phyloP scores from a whole-genome alignment of 2,329 filamentous ascomycete genomes.

The Aspergillus ustus region DNA sequence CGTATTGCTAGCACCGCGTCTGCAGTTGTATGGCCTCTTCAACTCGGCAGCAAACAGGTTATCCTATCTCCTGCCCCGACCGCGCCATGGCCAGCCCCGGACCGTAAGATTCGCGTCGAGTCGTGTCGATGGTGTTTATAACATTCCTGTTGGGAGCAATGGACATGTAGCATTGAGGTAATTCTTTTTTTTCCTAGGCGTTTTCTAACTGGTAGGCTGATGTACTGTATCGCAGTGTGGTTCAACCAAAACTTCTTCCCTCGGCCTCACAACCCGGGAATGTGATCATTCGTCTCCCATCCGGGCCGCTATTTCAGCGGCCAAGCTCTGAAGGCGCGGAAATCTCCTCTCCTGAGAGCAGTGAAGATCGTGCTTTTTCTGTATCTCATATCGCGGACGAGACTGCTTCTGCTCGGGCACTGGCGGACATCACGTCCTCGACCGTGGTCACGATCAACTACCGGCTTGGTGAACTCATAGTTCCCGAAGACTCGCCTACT shows the following conservation, averaged over 20 bases:
- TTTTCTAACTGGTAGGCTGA: neutral
- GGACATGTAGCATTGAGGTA: constrained; percentile 35
- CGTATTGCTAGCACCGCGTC: neutral
- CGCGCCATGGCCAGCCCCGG: neutral
- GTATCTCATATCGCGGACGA: neutral
- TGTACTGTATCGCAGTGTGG: constrained; percentile 25
- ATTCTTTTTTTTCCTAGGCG: neutral
- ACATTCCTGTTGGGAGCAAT: constrained; percentile 35
- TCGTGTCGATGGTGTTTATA: neutral
- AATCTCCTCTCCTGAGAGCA: neutral
- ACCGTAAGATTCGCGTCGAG: constrained; percentile 3
- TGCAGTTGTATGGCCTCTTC: neutral
- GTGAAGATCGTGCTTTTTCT: neutral
- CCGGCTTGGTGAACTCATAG: constrained; percentile 35
- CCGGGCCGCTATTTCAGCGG: constrained; percentile 36
- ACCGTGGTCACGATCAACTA: constrained; percentile 49
- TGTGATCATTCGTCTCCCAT: constrained; percentile 45
- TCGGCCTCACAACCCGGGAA: constrained; percentile 23
- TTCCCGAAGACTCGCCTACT: neutral
- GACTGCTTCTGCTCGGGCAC: constrained; percentile 10
- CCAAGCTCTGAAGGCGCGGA: neutral
- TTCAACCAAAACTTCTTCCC: constrained; percentile 16
- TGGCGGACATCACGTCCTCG: constrained; percentile 38
- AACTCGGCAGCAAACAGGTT: neutral
- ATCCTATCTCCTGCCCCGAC: neutral